phyloP scores from a whole-genome alignment of 129 eudicot genomes.

The Pulicaria dysenterica region DNA sequence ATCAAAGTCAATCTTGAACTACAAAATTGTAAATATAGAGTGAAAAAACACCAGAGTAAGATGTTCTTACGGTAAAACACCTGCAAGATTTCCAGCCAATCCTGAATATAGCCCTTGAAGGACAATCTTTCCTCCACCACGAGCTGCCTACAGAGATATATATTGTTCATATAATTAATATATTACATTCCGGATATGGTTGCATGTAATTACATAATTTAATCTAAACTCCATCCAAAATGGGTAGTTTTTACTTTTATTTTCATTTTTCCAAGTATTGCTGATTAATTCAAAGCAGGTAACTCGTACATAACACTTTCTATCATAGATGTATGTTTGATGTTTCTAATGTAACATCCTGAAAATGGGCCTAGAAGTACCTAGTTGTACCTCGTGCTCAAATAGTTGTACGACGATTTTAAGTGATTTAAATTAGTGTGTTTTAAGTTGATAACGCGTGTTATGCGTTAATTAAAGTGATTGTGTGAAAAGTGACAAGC shows the following conservation, averaged over 20 bases:
- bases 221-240: not conserved
- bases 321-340: not conserved
- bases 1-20: not conserved
- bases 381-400: too few relatives aligned
- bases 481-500: too few relatives aligned
- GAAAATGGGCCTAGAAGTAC: too few relatives aligned
- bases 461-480: too few relatives aligned
- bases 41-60: not conserved
- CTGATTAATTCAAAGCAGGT: not conserved
- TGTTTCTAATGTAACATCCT: too few relatives aligned
- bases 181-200: slow-evolving; percentile 2
- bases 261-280: not conserved
- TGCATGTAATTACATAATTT: not conserved
- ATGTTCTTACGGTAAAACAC: slow-evolving; percentile 88
- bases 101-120: slow-evolving; percentile 95
- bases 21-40: not conserved
- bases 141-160: slow-evolving; percentile 72
- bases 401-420: too few relatives aligned
- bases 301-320: not conserved
- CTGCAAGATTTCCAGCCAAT: slow-evolving; percentile 92
- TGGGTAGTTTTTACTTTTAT: not conserved
- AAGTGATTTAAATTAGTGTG: too few relatives aligned
- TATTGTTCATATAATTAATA: not conserved
- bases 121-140: slow-evolving; percentile 81
- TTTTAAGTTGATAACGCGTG: too few relatives aligned